Evolutionary conservation across 2,329 filamentous ascomycete genomes (phyloP).

Genomic region (Colletotrichum sp.): DNA sequence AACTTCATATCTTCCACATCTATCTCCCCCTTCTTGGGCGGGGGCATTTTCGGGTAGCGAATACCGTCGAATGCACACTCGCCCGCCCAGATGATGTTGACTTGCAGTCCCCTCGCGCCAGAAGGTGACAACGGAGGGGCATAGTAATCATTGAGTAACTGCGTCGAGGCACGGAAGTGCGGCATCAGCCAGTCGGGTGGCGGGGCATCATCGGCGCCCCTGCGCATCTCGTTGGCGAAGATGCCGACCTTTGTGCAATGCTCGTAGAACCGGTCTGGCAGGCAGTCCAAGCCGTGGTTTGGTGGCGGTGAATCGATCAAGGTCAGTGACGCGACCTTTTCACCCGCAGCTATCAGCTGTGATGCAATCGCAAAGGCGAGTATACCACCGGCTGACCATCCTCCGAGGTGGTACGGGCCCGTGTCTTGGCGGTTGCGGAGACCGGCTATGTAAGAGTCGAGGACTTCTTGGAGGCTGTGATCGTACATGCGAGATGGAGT

Average conservation of each 20-base stretch:
- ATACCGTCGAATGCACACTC: conserved; percentile 73
- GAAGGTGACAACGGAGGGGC: conserved; percentile 63
- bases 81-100: conserved; percentile 72
- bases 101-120: conserved; percentile 59
- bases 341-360: conserved; percentile 60
- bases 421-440: conserved; percentile 53
- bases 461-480: background rate
- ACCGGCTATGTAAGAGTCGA: background rate
- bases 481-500: background rate
- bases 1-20: conserved; percentile 48
- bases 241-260: conserved; percentile 77
- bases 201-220: conserved; percentile 53
- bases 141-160: conserved; percentile 67
- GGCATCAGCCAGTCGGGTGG: conserved; percentile 74
- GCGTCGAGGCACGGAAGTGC: conserved; percentile 73
- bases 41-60: conserved; percentile 66
- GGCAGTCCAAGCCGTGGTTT: conserved; percentile 64
- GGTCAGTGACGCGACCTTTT: conserved; percentile 43
- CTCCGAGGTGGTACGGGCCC: conserved; percentile 70
- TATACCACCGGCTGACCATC: conserved; percentile 80
- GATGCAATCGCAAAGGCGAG: conserved; percentile 70
- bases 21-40: conserved; percentile 61
- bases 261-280: conserved; percentile 67
- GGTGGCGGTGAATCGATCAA: conserved; percentile 45
- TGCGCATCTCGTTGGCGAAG: conserved; percentile 55